Conservation (phyloP, 192 early-diverging fungal species). For the Lunasporangiospora selenospora region DNA sequence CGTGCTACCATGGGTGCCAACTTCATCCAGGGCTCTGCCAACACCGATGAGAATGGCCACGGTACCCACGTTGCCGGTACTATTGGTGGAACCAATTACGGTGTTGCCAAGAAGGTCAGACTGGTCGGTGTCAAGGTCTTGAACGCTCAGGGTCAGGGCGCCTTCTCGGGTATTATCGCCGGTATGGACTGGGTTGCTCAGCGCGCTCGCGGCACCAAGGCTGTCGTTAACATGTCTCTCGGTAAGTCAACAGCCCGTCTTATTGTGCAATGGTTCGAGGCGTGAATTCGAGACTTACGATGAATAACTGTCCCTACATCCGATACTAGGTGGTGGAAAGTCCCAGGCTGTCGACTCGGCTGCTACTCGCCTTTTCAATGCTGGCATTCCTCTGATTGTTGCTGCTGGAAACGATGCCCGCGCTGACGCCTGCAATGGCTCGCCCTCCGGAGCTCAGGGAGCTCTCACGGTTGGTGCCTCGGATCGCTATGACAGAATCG, state of each 20-base stretch:
- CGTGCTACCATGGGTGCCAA: conserved; percentile 56
- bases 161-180: conserved; percentile 43
- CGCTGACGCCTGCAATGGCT: conserved; percentile 55
- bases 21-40: conserved; percentile 35
- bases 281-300: no score
- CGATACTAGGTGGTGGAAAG: conserved; percentile 3
- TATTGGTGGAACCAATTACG: conserved; percentile 59
- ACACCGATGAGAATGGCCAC: conserved; percentile 60
- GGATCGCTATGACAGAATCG: conserved; percentile 61
- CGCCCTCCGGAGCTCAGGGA: conserved; percentile 53
- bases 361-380: conserved; percentile 37
- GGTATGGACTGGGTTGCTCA: conserved; percentile 42
- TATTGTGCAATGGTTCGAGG: no score
- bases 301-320: neutral
- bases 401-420: conserved; percentile 68
- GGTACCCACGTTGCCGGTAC: conserved; percentile 59
- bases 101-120: conserved; percentile 78
- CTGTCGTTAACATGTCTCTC: conserved; percentile 41
- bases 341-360: conserved; percentile 23
- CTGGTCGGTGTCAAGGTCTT: conserved; percentile 74
- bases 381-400: conserved; percentile 61
- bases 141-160: conserved; percentile 50
- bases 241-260: no score
- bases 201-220: conserved; percentile 12
- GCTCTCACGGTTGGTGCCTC: conserved; percentile 59